Evolutionary conservation across 2,329 filamentous ascomycete species (phyloP), one percentile per base, ranked within the genome.

Genomic region (Aspergillus proliferans): DNA sequence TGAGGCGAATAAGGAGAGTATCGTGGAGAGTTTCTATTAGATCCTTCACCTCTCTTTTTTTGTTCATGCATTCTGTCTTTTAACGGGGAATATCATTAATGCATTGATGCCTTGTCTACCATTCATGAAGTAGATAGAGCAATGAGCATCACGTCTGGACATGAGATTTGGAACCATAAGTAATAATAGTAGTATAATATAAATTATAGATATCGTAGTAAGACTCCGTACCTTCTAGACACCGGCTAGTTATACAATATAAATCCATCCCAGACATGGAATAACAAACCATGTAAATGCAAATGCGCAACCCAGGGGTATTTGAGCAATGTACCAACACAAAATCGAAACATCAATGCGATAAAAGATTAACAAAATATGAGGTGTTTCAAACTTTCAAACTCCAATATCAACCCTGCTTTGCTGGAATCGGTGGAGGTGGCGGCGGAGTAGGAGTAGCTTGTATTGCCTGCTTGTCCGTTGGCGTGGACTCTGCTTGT

Each of bases 21-120:
- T 98, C 83, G 93, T 98, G 54, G 93, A 98, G 78, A 95, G 88
- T 63, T 98, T 97, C 76, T 98, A 98, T 77, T 98, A 80, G 79
- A 62, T 30, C 12, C 46, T 48, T 52, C 54, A 33, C 46, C 50
- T 45, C 44, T 50, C 15, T 48, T 30, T 18, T 40, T 28, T n/a
- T 26, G 21, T 42, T 44, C 43, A 33, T 45, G 4, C 43, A 39
- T 39, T 19, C 9, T 30, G 26, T 12, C 26, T 30, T 28, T 30
- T 12, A 36, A 12, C 14, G 8, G 34, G 14, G 34, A 18, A 36
- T 36, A 36, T 36, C 34, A 36, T 36, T 36, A 36, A 36, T 12
- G 26, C 26, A 30, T 30, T 30, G 10, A 30, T 12, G 26, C 4
- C 9, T 12, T 28, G 9, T 28, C 26, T 30, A 12, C 26, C 3